phyloP scores from a whole-genome alignment of 225 moss, liverwort and hornwort genomes.

The Bryoerythrophyllum caledonicum region DNA sequence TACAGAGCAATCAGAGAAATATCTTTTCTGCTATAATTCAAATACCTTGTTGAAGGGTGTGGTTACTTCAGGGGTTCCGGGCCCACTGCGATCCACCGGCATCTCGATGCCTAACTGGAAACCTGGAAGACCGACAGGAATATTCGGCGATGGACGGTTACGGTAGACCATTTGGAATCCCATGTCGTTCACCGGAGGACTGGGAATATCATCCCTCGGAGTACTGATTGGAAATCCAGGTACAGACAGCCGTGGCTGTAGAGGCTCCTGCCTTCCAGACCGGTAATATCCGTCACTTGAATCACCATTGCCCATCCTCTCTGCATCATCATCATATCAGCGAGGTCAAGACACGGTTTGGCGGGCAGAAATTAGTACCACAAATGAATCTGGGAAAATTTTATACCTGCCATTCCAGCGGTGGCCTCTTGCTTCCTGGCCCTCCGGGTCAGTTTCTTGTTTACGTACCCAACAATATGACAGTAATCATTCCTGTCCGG shows the following conservation, averaged over 20 bases:
- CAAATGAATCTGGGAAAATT: neutral
- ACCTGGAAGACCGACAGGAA: slow-evolving; percentile 17
- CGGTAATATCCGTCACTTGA: neutral
- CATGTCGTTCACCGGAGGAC: slow-evolving; percentile 22
- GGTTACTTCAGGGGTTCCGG: slow-evolving; percentile 24
- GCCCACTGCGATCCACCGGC: slow-evolving; percentile 23
- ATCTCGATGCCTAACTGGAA: slow-evolving; percentile 24
- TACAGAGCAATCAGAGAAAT: neutral
- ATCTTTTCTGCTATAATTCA: neutral
- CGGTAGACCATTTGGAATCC: slow-evolving; percentile 36
- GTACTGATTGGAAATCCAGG: slow-evolving; percentile 22
- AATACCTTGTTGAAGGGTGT: slow-evolving; percentile 26
- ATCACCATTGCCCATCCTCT: neutral
- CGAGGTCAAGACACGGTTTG: neutral
- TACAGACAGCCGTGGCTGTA: slow-evolving; percentile 13
- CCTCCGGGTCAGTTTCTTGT: slow-evolving; percentile 34
- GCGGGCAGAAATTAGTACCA: neutral
- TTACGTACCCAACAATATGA: slow-evolving; percentile 43
- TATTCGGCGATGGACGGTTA: slow-evolving; percentile 25
- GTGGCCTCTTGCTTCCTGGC: slow-evolving; percentile 9
- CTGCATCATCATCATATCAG: slow-evolving; percentile 25
- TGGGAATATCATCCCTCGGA: slow-evolving; percentile 22
- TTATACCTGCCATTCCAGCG: slow-evolving; percentile 13
- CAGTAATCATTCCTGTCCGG: slow-evolving; percentile 38
- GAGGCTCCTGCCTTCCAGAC: slow-evolving; percentile 11